A percentile compares a stretch with the other conserved stretches of the same genome.
These are phyloP conservation scores for Didymella lethalis DNA, from an alignment of 2,329 filamentous ascomycete genomes.

Conservation along the genomic window DNA sequence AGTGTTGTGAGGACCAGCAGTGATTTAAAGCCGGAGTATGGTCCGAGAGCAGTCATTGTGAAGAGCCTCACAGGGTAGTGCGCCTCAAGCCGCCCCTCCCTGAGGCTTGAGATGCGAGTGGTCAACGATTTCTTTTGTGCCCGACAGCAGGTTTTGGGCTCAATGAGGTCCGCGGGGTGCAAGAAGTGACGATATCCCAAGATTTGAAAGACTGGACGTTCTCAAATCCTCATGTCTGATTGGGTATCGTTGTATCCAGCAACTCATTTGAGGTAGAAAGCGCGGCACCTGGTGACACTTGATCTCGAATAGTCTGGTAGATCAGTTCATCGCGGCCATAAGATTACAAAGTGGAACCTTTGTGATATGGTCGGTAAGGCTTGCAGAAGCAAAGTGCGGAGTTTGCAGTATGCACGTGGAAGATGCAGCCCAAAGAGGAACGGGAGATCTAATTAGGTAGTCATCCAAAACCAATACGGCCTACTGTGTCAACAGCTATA, in stretches of 20 bases:
- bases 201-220: background rate
- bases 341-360: conserved; percentile 1
- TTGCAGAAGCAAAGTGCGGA: conserved; percentile 17
- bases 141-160: conserved; percentile 6
- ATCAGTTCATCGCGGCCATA: background rate
- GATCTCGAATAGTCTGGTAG: background rate
- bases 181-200: background rate
- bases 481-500: background rate
- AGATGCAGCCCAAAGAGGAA: conserved; percentile 10
- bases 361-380: conserved; percentile 12
- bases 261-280: conserved; percentile 6
- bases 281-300: conserved; percentile 1
- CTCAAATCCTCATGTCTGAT: conserved; percentile 1
- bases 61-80: background rate
- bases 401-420: conserved; percentile 7
- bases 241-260: conserved; percentile 3
- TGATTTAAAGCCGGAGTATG: conserved; percentile 13
- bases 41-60: conserved; percentile 6
- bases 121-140: conserved; percentile 12
- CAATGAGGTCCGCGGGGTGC: background rate
- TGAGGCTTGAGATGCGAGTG: conserved; percentile 1
- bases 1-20: conserved; percentile 9
- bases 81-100: background rate
- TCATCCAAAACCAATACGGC: conserved; percentile 6
- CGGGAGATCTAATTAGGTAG: background rate